A percentile compares a stretch with the other conserved stretches of the same genome.
phyloP scores from a whole-genome alignment of 176 grass and related monocot species.

The Aegilops sharonensis region DNA sequence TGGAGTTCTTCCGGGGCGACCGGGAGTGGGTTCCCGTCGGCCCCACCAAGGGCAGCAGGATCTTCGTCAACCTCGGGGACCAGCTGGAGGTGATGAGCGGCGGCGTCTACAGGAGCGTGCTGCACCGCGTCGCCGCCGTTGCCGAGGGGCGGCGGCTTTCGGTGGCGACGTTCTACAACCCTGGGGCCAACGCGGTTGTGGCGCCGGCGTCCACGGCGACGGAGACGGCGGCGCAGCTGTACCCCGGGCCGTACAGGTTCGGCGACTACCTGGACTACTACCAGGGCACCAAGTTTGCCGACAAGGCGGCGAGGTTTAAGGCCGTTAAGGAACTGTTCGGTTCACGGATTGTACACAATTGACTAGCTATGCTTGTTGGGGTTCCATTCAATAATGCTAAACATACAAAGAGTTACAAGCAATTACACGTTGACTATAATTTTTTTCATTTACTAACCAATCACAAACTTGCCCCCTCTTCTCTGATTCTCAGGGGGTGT shows the following conservation, averaged over 20 bases:
- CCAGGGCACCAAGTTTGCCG: conserved; percentile 71
- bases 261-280: conserved; percentile 84
- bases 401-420: too few relatives aligned
- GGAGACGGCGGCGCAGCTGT: neutral
- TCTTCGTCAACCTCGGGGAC: conserved; percentile 91
- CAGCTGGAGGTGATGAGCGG: conserved; percentile 87
- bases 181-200: conserved; percentile 43
- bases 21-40: conserved; percentile 56
- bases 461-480: too few relatives aligned
- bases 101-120: conserved; percentile 65
- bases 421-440: too few relatives aligned
- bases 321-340: conserved; percentile 52
- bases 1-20: conserved; percentile 63
- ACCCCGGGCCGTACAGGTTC: conserved; percentile 70
- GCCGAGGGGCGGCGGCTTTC: conserved; percentile 51
- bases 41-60: conserved; percentile 32
- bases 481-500: too few relatives aligned
- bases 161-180: conserved; percentile 93
- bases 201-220: neutral
- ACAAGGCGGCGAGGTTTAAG: conserved; percentile 64
- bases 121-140: conserved; percentile 57
- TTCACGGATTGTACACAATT: neutral
- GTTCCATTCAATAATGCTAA: neutral
- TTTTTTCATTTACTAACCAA: too few relatives aligned
- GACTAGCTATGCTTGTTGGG: neutral